Conservation (phyloP, 129 eudicot genomes). For the Rutidosis leptorrhynchoides region DNA sequence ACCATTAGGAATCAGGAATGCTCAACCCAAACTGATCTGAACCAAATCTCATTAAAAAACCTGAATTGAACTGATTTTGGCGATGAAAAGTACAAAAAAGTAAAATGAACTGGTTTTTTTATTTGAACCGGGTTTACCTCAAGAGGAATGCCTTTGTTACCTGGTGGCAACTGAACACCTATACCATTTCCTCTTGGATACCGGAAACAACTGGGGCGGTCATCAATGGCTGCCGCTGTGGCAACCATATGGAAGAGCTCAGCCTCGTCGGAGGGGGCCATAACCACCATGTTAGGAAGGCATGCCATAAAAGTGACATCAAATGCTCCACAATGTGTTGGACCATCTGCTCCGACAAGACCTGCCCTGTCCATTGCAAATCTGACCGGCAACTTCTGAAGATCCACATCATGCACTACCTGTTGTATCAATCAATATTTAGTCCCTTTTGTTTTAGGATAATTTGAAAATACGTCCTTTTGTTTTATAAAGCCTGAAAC, state of each 20-base stretch:
- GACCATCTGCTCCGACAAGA: conserved; percentile 92
- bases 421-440: too few relatives aligned
- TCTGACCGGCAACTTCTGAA: conserved; percentile 85
- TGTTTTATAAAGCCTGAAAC: too few relatives aligned
- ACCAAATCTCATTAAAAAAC: too few relatives aligned
- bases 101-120: too few relatives aligned
- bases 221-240: conserved; percentile 93
- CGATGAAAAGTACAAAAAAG: neutral
- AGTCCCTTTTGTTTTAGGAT: too few relatives aligned
- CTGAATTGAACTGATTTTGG: too few relatives aligned
- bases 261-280: conserved; percentile 97
- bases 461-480: too few relatives aligned
- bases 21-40: too few relatives aligned
- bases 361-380: conserved; percentile 95
- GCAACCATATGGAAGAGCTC: conserved; percentile 96
- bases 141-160: conserved; percentile 88
- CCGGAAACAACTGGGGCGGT: conserved; percentile 87
- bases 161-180: conserved; percentile 73
- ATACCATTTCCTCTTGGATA: conserved; percentile 92
- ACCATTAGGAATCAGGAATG: too few relatives aligned
- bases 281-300: conserved; percentile 90
- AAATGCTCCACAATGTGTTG: conserved; percentile 89
- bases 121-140: too few relatives aligned
- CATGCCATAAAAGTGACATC: conserved; percentile 91
- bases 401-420: conserved; percentile 94